Evolutionary conservation across 345 rosid genomes (phyloP), one percentile per base, ranked within the genome.

Genomic region (Gossypium anomalum): DNA sequence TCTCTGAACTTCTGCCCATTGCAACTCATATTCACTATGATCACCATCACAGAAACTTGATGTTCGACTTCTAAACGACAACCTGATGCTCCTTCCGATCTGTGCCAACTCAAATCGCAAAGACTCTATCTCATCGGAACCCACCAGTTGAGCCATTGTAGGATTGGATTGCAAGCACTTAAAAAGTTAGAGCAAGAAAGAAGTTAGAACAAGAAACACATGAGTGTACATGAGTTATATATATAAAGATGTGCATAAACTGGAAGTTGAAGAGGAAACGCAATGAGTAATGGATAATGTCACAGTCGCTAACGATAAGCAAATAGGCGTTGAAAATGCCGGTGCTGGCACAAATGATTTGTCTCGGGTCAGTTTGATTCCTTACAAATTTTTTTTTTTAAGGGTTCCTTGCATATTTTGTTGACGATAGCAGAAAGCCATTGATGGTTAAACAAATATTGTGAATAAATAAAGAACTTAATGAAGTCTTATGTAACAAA

Each of bases 11-110:
- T 53, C 44, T 13, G 72, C 58, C 72, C 72, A 68, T 68, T 68
- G 58, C 58, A 49, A 25, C 11, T 25, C 57, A 27, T 68, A 49
- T 49, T 68, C 72, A 15, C 51, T 19, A 7, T 49, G 2, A 68
- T 49, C 72, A 68, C 15, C 55, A 14, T 20, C 48, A 34, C 41
- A 78, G 47, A 80, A 76, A 45, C 82, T 80, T 25, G 82, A 76
- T 2, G 52, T 59, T 3, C 52, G 77, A 16, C 77, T 76, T 73
- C 85, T 72, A 57, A 85, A 85, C 2, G 86, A 83, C 29, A 82
- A 80, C 45, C 84, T 79, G 53, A 75, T 65, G 82, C 85, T 83
- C 76, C 83, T 85, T 73, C 83, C 88, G 17, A 83, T 58, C 71
- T 83, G 86, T 19, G 83, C 64, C 41, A 82, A 78, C 82, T 85